A percentile compares a stretch with the other conserved stretches of the same genome.
Conservation (phyloP, 148 eudicot species). For the Rheum nobile region DNA sequence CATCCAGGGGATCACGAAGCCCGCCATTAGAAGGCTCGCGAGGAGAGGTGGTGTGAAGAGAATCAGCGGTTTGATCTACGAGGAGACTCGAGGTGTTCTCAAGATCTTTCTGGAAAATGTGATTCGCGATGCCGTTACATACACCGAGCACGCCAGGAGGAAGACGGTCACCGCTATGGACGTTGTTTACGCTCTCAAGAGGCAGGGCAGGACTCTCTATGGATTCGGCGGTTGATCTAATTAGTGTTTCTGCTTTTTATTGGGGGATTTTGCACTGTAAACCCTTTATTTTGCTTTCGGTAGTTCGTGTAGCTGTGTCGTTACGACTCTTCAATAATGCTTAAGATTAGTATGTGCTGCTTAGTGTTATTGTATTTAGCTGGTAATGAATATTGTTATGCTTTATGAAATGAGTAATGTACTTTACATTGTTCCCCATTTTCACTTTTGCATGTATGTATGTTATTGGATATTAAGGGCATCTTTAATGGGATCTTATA, state of each 20-base stretch:
- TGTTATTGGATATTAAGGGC: too few species aligned
- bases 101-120: background rate
- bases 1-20: slow-evolving; percentile 3
- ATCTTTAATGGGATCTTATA: too few species aligned
- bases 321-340: too few species aligned
- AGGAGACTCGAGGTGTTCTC: background rate
- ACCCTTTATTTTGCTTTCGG: too few species aligned
- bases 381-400: too few species aligned
- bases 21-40: slow-evolving; percentile 1
- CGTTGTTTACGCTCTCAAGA: background rate
- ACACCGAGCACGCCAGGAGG: background rate
- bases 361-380: too few species aligned
- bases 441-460: too few species aligned
- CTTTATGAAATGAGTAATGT: too few species aligned
- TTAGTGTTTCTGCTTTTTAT: background rate
- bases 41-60: slow-evolving; percentile 1
- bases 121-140: background rate
- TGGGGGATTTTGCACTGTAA: too few species aligned
- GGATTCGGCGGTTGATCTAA: background rate
- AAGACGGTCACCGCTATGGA: background rate
- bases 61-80: background rate
- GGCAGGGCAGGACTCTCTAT: background rate
- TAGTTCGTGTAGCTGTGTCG: too few species aligned
- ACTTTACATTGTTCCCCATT: too few species aligned
- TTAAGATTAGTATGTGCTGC: too few species aligned